A percentile compares a stretch with the other conserved stretches of the same genome.
Conservation (phyloP, 2,329 filamentous ascomycete genomes). For the Zymoseptoria pseudotritici region DNA sequence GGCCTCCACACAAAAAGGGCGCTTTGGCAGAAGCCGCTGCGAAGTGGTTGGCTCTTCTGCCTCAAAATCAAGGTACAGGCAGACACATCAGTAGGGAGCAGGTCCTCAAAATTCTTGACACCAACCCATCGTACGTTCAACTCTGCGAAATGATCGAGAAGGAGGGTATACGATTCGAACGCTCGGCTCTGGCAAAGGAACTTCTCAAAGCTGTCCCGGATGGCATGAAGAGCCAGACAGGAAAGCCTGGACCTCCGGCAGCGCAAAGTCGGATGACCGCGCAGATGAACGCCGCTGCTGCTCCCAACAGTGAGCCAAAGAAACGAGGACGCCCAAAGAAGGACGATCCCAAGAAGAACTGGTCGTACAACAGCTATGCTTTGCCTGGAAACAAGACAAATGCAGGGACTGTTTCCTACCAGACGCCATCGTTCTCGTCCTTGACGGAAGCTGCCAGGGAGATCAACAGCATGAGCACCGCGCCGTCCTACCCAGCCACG, state of each 20-base stretch:
- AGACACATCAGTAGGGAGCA: constrained; percentile 34
- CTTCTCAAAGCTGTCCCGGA: constrained; percentile 42
- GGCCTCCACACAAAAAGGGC: constrained; percentile 46
- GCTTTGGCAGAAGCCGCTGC: constrained; percentile 45
- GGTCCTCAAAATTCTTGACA: constrained; percentile 42
- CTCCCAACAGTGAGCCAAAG: constrained; percentile 9
- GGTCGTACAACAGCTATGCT: not conserved
- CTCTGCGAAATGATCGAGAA: constrained; percentile 48
- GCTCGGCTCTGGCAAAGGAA: constrained; percentile 46
- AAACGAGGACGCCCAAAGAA: constrained; percentile 16
- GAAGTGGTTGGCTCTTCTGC: constrained; percentile 37
- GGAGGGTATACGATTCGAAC: constrained; percentile 43
- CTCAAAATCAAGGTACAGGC: constrained; percentile 39
- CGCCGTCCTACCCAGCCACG: not conserved
- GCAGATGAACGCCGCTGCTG: constrained; percentile 1
- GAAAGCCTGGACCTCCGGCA: not conserved
- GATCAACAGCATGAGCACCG: constrained; percentile 16
- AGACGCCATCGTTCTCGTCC: constrained; percentile 21
- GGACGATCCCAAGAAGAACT: constrained; percentile 11
- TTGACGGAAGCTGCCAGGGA: constrained; percentile 19
- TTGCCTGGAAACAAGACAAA: constrained; percentile 1
- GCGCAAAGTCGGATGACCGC: constrained; percentile 5
- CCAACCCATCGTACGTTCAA: constrained; percentile 49
- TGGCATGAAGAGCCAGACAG: constrained; percentile 22
- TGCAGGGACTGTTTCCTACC: constrained; percentile 19